Base-by-base conservation (phyloP, 1,284 basidiomycete genomes). In the Leccinum pseudoinsigne region DNA sequence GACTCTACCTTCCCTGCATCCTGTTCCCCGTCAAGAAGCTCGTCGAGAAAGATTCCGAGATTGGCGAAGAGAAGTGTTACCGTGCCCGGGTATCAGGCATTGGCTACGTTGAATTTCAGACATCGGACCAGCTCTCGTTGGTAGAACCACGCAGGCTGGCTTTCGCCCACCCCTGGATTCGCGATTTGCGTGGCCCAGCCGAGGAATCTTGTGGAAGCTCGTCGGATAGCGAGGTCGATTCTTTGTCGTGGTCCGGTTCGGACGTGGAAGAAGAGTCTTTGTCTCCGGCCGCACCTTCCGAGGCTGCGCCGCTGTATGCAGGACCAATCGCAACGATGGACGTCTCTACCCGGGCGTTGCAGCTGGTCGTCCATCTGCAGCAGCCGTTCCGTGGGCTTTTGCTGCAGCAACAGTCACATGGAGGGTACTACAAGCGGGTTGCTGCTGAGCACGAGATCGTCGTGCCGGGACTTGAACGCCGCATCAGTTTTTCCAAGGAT, bases 371-470 rank as follows among this genome's bases (percentile, higher is more conserved):
- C 18, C 57, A 57, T 11, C 31, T 63, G 28, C 50, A 47, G 14
- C 62, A 61, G 11, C 63, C 62, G 1, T 63, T 65, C 23, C 18
- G n/a, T 14, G 34, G 14, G 10, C 26, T 64, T 12, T 34, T 64
- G 8, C 34, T 64, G 34, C 58, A 38, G 51, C 50, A 64, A 40
- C 47, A 64, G 28, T 1, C n/a, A 0, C 12, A 8, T n/a, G 34
- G 57, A 2, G 63, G 42, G 36, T 63, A 45, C 40, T 31, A 31
- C 31, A 63, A 16, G 50, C 58, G 57, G 12, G 18, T 63, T 0
- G 62, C 64, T 14, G 21, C 64, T 6, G 50, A 64, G 11, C 62
- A 55, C 7, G 56, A 60, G 21, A 64, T 63, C n/a, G 2, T 36
- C 5, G 23, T 61, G 1, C 31, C 57, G 1, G 63, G 57, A 14